A percentile compares a stretch with the other conserved stretches of the same genome.
Evolutionary conservation across 2,329 filamentous ascomycete species (phyloP).

Genomic region (Tolypocladium tundrense): DNA sequence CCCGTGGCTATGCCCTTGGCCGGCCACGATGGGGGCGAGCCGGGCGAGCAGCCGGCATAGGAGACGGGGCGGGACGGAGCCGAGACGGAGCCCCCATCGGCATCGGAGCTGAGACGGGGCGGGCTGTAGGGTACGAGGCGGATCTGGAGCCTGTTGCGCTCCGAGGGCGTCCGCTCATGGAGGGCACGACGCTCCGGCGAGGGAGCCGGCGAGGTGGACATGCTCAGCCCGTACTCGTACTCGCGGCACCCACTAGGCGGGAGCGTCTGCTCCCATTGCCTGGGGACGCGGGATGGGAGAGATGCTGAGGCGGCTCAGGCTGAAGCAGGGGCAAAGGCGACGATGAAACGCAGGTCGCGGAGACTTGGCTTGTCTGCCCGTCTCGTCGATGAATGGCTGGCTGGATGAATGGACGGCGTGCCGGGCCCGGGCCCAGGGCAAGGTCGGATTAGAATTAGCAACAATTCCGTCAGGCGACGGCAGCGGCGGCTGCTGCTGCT

Average conservation of each 20-base stretch:
- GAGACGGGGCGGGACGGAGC: conserved; percentile 13
- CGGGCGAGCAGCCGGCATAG: conserved; percentile 7
- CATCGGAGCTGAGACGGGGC: conserved; percentile 22
- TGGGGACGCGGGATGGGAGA: not conserved
- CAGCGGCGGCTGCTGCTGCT: not conserved
- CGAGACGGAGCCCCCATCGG: conserved; percentile 14
- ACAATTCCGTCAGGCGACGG: not conserved
- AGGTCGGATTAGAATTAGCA: not conserved
- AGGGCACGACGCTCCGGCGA: conserved; percentile 17
- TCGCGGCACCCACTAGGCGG: not conserved
- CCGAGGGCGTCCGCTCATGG: conserved; percentile 6
- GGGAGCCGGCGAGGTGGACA: conserved; percentile 20
- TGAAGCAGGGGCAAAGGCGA: not conserved
- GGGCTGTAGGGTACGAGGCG: conserved; percentile 29
- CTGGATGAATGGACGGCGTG: not conserved
- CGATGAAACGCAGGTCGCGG: not conserved
- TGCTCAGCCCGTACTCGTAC: conserved; percentile 13
- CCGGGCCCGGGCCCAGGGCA: not conserved
- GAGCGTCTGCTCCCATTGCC: conserved; percentile 1
- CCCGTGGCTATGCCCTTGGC: conserved; percentile 2
- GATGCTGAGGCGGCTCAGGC: not conserved
- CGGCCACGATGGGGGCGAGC: not conserved
- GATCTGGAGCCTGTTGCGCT: conserved; percentile 19
- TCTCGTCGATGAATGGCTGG: not conserved
- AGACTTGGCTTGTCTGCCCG: not conserved